Conservation (phyloP, 228 moss, liverwort and hornwort species). For the Sphagnum magellanicum region DNA sequence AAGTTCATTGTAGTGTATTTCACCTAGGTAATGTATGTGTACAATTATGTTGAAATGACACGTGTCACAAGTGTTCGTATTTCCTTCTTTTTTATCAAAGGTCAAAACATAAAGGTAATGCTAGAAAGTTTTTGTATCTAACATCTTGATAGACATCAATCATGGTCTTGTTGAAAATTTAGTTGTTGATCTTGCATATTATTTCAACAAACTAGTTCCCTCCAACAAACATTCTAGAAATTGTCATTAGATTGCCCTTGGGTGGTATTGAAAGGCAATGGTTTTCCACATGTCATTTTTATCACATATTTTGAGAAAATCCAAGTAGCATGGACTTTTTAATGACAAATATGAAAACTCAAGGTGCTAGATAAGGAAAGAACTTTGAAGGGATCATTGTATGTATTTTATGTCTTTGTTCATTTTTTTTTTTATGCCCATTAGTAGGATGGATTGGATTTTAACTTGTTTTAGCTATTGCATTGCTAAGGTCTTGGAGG, state of each 20-base stretch:
- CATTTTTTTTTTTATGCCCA: background rate
- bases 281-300: constrained; percentile 40
- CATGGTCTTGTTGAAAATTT: too few species aligned
- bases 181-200: too few species aligned
- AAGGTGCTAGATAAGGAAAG: constrained; percentile 70
- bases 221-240: too few species aligned
- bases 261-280: background rate
- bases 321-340: constrained; percentile 65
- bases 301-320: constrained; percentile 85
- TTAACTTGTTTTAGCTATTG: background rate
- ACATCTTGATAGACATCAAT: too few species aligned
- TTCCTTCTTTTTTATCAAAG: constrained; percentile 89
- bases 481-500: constrained; percentile 71
- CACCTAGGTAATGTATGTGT: constrained; percentile 88
- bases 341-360: constrained; percentile 73
- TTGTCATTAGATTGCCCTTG: too few species aligned
- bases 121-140: too few species aligned
- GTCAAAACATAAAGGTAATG: constrained; percentile 92
- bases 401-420: constrained; percentile 6
- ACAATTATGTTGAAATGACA: constrained; percentile 98
- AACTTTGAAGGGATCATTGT: constrained; percentile 97
- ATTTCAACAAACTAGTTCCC: too few species aligned
- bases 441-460: background rate
- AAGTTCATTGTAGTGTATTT: constrained; percentile 49
- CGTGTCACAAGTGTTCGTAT: constrained; percentile 96